Conservation (phyloP, 2,329 filamentous ascomycete genomes). For the Pseudogymnoascus sp. region DNA sequence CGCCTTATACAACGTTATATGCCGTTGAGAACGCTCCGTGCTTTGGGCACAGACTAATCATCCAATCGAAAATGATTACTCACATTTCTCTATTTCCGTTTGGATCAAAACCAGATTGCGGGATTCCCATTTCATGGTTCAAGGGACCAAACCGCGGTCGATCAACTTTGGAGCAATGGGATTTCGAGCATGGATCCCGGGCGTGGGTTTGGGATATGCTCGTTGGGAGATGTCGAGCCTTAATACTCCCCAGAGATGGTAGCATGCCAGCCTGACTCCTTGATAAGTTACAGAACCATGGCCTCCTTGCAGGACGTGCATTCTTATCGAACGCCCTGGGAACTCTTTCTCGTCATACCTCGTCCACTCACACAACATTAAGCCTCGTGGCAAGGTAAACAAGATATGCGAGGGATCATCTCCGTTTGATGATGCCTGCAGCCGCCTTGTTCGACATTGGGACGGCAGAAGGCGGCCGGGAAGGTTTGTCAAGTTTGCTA, state of each 20-base stretch:
- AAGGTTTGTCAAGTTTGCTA: slow-evolving; percentile 3
- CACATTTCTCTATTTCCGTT: not conserved
- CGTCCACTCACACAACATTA: not conserved
- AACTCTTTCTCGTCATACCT: not conserved
- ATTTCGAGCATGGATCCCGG: not conserved
- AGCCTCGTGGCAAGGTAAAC: not conserved
- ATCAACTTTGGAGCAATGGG: not conserved
- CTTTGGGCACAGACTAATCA: not conserved
- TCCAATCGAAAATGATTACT: not conserved
- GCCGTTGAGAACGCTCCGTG: not conserved
- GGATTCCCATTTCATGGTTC: not conserved
- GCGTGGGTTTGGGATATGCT: not conserved
- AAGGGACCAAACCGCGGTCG: not conserved
- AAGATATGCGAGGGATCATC: slow-evolving; percentile 1
- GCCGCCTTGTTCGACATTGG: slow-evolving; percentile 2
- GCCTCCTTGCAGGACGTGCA: not conserved
- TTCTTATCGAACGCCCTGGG: not conserved
- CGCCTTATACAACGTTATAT: not conserved
- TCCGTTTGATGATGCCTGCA: slow-evolving; percentile 2
- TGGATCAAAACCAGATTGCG: not conserved
- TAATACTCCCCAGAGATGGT: not conserved
- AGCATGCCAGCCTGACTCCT: not conserved
- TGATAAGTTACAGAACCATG: not conserved
- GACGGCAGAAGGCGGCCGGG: not conserved
- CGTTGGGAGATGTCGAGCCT: not conserved